phyloP scores from a whole-genome alignment of 2,329 filamentous ascomycete genomes.

The Pseudogymnoascus sp. region DNA sequence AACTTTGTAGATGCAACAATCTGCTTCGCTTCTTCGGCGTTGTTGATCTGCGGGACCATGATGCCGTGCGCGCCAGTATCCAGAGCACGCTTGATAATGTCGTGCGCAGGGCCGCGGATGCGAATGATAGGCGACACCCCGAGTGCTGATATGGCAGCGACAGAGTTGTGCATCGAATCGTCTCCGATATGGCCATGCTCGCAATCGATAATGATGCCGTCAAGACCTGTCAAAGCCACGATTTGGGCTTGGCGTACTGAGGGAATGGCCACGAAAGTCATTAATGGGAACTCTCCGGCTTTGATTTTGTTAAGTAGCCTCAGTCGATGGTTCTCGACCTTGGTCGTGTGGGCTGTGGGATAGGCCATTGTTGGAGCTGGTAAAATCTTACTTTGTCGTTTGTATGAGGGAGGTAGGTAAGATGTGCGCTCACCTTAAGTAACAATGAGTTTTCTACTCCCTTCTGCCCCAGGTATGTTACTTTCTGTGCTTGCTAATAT shows the following conservation, averaged over 20 bases:
- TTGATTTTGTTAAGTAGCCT: constrained; percentile 36
- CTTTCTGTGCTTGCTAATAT: neutral
- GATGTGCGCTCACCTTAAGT: neutral
- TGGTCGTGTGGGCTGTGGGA: constrained; percentile 26
- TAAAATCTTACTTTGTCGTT: neutral
- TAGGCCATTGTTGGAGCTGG: constrained; percentile 16
- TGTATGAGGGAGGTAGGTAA: neutral
- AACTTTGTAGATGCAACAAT: constrained; percentile 37
- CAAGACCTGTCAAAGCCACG: constrained; percentile 39
- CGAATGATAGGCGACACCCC: constrained; percentile 37
- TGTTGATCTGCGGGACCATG: constrained; percentile 40
- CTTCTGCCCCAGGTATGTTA: neutral
- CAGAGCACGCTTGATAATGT: constrained; percentile 37
- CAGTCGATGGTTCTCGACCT: constrained; percentile 33
- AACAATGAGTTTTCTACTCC: neutral
- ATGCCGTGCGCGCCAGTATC: constrained; percentile 38
- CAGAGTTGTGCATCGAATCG: constrained; percentile 44
- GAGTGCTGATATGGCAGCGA: constrained; percentile 41
- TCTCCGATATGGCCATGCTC: constrained; percentile 46
- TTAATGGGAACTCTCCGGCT: constrained; percentile 32
- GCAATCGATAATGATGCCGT: constrained; percentile 43
- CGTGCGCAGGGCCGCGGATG: constrained; percentile 37
- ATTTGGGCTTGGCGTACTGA: constrained; percentile 40
- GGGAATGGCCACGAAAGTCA: constrained; percentile 42
- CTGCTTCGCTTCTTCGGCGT: constrained; percentile 37